Evolutionary conservation across 352 stramenopile genomes (phyloP).

Genomic region (Phytopythium chamaehyphon): DNA sequence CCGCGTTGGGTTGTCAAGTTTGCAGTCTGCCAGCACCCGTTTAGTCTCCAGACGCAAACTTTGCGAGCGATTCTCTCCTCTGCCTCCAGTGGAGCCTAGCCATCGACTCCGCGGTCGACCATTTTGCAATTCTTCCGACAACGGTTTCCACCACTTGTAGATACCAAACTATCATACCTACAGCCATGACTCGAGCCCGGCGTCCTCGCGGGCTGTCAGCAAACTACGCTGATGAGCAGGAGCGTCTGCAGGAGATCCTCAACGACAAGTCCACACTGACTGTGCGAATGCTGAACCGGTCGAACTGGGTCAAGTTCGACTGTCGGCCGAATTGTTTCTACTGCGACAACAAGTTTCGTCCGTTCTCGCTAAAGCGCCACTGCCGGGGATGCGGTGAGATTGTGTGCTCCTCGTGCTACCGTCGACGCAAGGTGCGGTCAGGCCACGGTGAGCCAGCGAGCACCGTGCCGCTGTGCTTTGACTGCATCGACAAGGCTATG

Average conservation of each 20-base stretch:
- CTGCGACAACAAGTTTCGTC: slow-evolving; percentile 70
- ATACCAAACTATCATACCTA: background rate
- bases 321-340: slow-evolving; percentile 71
- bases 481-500: slow-evolving; percentile 75
- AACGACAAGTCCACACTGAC: slow-evolving; percentile 51
- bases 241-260: slow-evolving; percentile 55
- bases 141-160: no score
- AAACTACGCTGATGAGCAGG: slow-evolving; percentile 42
- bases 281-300: slow-evolving; percentile 44
- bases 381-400: slow-evolving; percentile 79
- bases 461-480: slow-evolving; percentile 62
- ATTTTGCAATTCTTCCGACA: no score
- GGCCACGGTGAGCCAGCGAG: slow-evolving; percentile 8
- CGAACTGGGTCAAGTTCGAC: slow-evolving; percentile 77
- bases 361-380: slow-evolving; percentile 75
- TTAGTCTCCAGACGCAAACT: no score
- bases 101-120: no score
- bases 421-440: slow-evolving; percentile 41
- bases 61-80: background rate
- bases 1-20: background rate
- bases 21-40: no score
- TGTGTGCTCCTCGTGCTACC: slow-evolving; percentile 72
- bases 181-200: slow-evolving; percentile 9
- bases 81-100: background rate
- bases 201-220: slow-evolving; percentile 49